A percentile compares a stretch with the other conserved stretches of the same genome.
phyloP scores from a whole-genome alignment of 768 basidiomycete species.

The Boletus rufocinnamomeus region DNA sequence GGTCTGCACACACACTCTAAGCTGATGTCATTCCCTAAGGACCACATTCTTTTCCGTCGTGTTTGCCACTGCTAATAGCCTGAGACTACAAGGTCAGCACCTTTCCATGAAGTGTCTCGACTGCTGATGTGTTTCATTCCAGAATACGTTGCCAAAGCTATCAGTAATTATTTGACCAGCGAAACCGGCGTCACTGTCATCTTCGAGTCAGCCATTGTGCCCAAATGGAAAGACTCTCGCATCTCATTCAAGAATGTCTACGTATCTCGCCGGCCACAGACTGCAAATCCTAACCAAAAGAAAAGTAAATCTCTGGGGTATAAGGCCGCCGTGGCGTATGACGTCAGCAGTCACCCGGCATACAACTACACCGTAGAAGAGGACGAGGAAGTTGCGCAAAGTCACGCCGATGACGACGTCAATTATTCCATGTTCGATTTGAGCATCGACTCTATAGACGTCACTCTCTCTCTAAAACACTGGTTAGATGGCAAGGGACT shows the following conservation, averaged over 20 bases:
- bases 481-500: slow-evolving; percentile 98
- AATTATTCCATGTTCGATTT: slow-evolving; percentile 93
- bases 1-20: neutral
- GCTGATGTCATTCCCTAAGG: slow-evolving; percentile 39
- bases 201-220: slow-evolving; percentile 97
- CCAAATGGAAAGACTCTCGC: slow-evolving; percentile 94
- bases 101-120: neutral
- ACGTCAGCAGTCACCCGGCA: slow-evolving; percentile 74
- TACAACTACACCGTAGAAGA: slow-evolving; percentile 66
- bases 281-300: slow-evolving; percentile 18
- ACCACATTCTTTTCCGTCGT: slow-evolving; percentile 96
- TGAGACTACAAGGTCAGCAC: slow-evolving; percentile 74
- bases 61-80: slow-evolving; percentile 85
- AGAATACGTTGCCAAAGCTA: slow-evolving; percentile 84
- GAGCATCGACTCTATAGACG: slow-evolving; percentile 92
- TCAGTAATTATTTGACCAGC: slow-evolving; percentile 91
- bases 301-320: slow-evolving; percentile 41
- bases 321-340: slow-evolving; percentile 67
- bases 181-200: slow-evolving; percentile 94
- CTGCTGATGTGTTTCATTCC: slow-evolving; percentile 14
- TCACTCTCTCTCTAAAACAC: slow-evolving; percentile 83
- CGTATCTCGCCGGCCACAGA: slow-evolving; percentile 73
- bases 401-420: slow-evolving; percentile 50
- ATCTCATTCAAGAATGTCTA: slow-evolving; percentile 98
- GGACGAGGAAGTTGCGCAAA: slow-evolving; percentile 42